These are phyloP conservation scores for Trametes villosa DNA, from an alignment of 768 basidiomycete genomes.

Conservation along the genomic window DNA sequence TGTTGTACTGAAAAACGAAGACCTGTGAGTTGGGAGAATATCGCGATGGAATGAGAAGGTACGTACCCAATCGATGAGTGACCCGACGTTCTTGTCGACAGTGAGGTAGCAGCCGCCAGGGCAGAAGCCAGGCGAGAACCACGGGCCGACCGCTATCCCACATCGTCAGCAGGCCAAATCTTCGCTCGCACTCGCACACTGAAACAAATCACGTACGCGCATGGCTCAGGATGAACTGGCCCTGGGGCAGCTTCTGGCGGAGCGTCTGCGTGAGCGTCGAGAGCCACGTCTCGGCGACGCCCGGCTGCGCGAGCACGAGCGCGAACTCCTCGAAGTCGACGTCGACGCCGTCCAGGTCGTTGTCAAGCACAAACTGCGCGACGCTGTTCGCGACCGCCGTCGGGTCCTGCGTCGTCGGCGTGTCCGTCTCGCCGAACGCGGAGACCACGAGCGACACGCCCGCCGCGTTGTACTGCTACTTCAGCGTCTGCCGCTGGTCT, in stretches of 20 bases:
- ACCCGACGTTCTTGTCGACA: conserved; percentile 44
- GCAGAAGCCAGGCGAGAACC: conserved; percentile 43
- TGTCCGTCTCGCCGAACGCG: conserved; percentile 52
- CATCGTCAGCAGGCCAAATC: conserved; percentile 35
- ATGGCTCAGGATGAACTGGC: conserved; percentile 37
- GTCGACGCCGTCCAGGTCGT: conserved; percentile 57
- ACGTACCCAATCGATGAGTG: conserved; percentile 48
- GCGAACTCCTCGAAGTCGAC: conserved; percentile 62
- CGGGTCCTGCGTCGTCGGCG: conserved; percentile 40
- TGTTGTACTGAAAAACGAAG: too few relatives aligned
- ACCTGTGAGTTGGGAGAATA: too few relatives aligned
- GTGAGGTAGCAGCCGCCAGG: conserved; percentile 45
- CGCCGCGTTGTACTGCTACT: conserved; percentile 53
- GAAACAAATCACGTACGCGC: conserved; percentile 34
- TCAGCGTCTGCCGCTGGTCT: conserved; percentile 43
- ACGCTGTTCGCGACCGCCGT: conserved; percentile 48
- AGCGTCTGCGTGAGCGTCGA: conserved; percentile 42
- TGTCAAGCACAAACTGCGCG: conserved; percentile 50
- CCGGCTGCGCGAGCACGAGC: conserved; percentile 57
- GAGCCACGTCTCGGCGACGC: conserved; percentile 54
- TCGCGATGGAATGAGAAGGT: too few relatives aligned
- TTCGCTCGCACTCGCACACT: conserved; percentile 32
- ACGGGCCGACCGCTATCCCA: conserved; percentile 45
- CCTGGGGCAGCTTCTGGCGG: conserved; percentile 38
- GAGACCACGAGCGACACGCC: conserved; percentile 64